These are phyloP conservation scores for Xanthoparmelia taractica DNA, from an alignment of 495 filamentous ascomycete genomes.

Conservation along the genomic window DNA sequence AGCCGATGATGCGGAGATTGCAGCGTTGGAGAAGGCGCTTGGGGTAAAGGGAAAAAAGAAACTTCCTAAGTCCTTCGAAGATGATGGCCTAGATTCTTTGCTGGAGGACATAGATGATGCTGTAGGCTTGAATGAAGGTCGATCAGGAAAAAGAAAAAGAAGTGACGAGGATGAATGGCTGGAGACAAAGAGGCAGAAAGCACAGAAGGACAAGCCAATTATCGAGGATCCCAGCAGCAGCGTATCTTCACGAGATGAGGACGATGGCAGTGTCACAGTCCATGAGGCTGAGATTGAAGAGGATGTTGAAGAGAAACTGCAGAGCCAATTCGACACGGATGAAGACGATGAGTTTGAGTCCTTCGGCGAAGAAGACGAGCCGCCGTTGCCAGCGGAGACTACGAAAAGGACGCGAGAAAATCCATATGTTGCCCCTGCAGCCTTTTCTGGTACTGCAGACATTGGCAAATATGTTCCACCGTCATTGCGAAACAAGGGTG, in stretches of 20 bases:
- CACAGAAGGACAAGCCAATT: slow-evolving; percentile 38
- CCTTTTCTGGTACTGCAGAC: slow-evolving; percentile 26
- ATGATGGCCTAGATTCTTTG: slow-evolving; percentile 77
- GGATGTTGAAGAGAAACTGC: slow-evolving; percentile 28
- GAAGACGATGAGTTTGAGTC: slow-evolving; percentile 35
- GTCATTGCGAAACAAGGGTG: slow-evolving; percentile 57
- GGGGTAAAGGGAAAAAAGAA: slow-evolving; percentile 74
- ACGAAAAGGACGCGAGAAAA: slow-evolving; percentile 46
- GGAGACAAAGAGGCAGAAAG: slow-evolving; percentile 61
- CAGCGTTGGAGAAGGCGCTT: slow-evolving; percentile 78
- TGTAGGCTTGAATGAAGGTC: slow-evolving; percentile 36
- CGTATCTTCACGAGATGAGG: slow-evolving; percentile 19
- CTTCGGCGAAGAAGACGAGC: slow-evolving; percentile 27
- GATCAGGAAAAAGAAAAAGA: slow-evolving; percentile 42
- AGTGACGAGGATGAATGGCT: slow-evolving; percentile 49
- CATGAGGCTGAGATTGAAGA: slow-evolving; percentile 23
- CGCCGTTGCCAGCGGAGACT: slow-evolving; percentile 27
- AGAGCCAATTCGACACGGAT: slow-evolving; percentile 32
- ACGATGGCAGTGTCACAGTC: slow-evolving; percentile 20
- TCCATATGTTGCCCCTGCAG: slow-evolving; percentile 52
- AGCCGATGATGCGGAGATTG: slow-evolving; percentile 80
- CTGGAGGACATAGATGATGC: slow-evolving; percentile 59
- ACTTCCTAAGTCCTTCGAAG: slow-evolving; percentile 64
- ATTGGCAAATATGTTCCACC: slow-evolving; percentile 77
- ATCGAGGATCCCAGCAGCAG: slow-evolving; percentile 31